phyloP scores from a whole-genome alignment of 768 basidiomycete genomes.

The Naematelia encephala region DNA sequence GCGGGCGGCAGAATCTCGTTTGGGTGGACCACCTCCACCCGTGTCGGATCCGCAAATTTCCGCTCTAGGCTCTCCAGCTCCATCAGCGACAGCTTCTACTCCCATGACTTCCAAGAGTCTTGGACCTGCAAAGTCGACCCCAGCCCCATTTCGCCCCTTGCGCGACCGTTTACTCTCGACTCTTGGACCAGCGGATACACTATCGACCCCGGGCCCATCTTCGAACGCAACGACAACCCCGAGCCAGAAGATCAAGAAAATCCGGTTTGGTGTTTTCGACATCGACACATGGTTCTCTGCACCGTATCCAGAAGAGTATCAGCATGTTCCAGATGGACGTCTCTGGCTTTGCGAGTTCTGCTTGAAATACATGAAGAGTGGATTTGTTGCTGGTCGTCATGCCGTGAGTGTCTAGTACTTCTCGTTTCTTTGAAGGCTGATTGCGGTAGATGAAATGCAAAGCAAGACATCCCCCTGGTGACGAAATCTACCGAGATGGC shows the following conservation, averaged over 20 bases:
- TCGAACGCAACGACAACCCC: conserved; percentile 1
- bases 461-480: conserved; percentile 88
- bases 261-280: conserved; percentile 85
- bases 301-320: conserved; percentile 96
- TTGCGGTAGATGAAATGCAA: conserved; percentile 82
- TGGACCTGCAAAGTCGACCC: conserved; percentile 6
- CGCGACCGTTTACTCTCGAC: conserved; percentile 31
- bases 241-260: conserved; percentile 65
- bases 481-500: conserved; percentile 94
- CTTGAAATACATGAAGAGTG: conserved; percentile 94
- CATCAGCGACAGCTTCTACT: conserved; percentile 12
- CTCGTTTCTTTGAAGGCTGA: neutral
- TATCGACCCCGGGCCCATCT: conserved; percentile 38
- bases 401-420: conserved; percentile 60
- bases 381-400: conserved; percentile 80
- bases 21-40: conserved; percentile 33
- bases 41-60: conserved; percentile 10
- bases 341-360: conserved; percentile 99
- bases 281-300: conserved; percentile 99
- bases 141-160: conserved; percentile 23
- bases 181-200: conserved; percentile 17
- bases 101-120: conserved; percentile 6
- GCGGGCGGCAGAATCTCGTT: conserved; percentile 62
- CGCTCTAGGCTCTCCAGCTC: conserved; percentile 15
- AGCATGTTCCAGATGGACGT: conserved; percentile 81